phyloP scores from a whole-genome alignment of 345 rosid genomes.

The Euphorbia lathyris region DNA sequence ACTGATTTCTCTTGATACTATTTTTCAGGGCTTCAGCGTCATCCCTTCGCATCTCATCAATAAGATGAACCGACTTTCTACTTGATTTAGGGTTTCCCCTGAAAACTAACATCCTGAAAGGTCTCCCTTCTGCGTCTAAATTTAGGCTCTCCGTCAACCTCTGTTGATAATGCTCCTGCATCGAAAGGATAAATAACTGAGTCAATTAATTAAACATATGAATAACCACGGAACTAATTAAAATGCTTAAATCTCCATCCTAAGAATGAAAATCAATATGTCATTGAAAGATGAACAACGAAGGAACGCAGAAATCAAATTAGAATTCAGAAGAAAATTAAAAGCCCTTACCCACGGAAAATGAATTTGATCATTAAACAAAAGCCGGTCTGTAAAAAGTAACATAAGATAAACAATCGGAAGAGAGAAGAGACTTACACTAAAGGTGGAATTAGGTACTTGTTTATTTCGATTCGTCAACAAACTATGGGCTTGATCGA shows the following conservation, averaged over 20 bases:
- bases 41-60: conserved; percentile 40
- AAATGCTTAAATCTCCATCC: too few species aligned
- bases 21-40: conserved; percentile 22
- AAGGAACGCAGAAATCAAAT: background rate
- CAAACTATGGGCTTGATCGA: conserved; percentile 50
- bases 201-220: background rate
- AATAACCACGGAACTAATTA: too few species aligned
- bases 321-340: background rate
- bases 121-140: conserved; percentile 44
- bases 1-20: conserved; percentile 3
- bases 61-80: conserved; percentile 21
- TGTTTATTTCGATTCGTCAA: conserved; percentile 34
- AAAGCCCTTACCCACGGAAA: background rate
- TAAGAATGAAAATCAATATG: background rate
- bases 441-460: conserved; percentile 18
- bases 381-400: background rate
- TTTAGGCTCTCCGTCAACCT: conserved; percentile 34
- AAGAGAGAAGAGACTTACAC: conserved; percentile 22
- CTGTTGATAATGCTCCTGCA: conserved; percentile 35
- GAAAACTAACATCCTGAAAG: conserved; percentile 48
- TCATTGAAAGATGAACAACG: background rate
- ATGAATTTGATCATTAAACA: background rate
- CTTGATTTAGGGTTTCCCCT: conserved; percentile 50
- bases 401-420: background rate
- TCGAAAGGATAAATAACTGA: too few species aligned